phyloP scores from a whole-genome alignment of 768 basidiomycete genomes.

The Calocybe indica region DNA sequence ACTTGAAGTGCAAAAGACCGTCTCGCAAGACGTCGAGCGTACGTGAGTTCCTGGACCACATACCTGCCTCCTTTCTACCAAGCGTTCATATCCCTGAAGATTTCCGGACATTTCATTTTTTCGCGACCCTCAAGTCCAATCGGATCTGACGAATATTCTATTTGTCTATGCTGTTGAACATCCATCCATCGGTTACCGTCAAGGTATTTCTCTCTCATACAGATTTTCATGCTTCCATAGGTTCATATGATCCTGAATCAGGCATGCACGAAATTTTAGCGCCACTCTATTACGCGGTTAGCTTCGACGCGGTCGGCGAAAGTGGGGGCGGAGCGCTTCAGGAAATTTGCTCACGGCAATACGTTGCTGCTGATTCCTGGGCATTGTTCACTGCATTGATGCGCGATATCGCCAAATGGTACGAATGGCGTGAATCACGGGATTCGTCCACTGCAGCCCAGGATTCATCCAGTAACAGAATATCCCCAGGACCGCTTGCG shows the following conservation, averaged over 20 bases:
- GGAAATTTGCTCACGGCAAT: conserved; percentile 60
- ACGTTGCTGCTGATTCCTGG: conserved; percentile 87
- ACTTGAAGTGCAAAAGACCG: conserved; percentile 83
- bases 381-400: conserved; percentile 77
- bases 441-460: conserved; percentile 8
- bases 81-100: conserved; percentile 29
- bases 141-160: conserved; percentile 77
- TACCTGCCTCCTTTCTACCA: not conserved
- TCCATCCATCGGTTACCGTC: conserved; percentile 85
- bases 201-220: conserved; percentile 34
- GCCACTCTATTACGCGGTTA: conserved; percentile 75
- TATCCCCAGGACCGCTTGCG: conserved; percentile 40
- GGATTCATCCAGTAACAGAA: conserved; percentile 24
- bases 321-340: conserved; percentile 29
- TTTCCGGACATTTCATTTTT: conserved; percentile 98
- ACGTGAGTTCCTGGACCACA: conserved; percentile 52
- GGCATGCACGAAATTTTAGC: conserved; percentile 99
- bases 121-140: conserved; percentile 66
- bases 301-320: conserved; percentile 69
- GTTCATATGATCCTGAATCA: conserved; percentile 12
- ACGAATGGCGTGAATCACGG: conserved; percentile 56
- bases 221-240: not conserved
- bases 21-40: conserved; percentile 91
- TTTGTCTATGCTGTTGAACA: conserved; percentile 80
- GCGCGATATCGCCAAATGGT: conserved; percentile 74